Evolutionary conservation across 192 early-diverging fungal genomes (phyloP), one percentile per base, ranked within the genome.

Genomic region (Umbelopsis isabellina): DNA sequence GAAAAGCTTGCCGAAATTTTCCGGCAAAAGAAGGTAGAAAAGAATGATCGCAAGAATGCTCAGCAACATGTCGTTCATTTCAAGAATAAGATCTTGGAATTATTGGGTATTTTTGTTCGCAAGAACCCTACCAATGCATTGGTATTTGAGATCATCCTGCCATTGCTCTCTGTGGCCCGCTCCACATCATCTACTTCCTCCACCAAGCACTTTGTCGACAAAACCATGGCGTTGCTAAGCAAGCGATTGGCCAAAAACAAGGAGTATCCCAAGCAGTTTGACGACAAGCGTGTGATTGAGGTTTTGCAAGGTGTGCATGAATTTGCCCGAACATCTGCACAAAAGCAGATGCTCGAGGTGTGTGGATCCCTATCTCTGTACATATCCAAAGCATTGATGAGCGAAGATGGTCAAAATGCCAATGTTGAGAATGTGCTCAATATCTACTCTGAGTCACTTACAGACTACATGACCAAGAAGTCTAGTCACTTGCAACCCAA

Each of bases 1-100:
- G 89, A 89, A 49, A 97, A 98, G 78, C 81, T 98, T 51, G 90
- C 91, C 10, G 97, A 97, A 74, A 95, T 98, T 65, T 98, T 98
- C 79, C 83, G 81, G 46, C 88, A 95, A 68, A 87, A 88, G 77
- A 93, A 94, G 84, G 79, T 89, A 65, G 80, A 88, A 49, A 95
- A 95, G 84, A 74, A 71, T 9, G 91, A 88, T n/a, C 88, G 90
- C 71, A 94, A 93, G 80, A 81, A 94, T 58, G 75, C 89, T 35
- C 92, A 95, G 75, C 82, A 92, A 67, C 88, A 87, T 61, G 79
- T 97, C 21, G 80, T 92, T 45, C 89, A 98, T 81, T 96, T 98
- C 74, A 95, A 96, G 82, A 88, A 94, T 76, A 92, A 94, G 46
- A 91, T 92, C 1, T 80, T 96, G 48, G 94, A 94, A 73, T 75